phyloP scores from a whole-genome alignment of 1,284 basidiomycete species.

The Tilletiaria anomala region DNA sequence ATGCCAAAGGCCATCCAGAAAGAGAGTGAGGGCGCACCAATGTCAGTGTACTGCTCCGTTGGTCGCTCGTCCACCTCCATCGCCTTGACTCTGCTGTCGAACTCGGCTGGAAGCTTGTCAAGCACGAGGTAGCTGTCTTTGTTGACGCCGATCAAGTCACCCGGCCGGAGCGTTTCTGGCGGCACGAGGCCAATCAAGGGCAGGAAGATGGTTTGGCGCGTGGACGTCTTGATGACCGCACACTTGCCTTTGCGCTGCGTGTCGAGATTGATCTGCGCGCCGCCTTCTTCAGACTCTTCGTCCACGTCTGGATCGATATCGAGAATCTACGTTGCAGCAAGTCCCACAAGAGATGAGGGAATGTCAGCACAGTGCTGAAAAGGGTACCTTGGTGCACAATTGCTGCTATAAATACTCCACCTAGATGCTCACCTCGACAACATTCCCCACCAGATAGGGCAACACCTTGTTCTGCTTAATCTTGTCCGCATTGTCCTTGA shows the following conservation, averaged over 20 bases:
- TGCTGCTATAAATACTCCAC: background rate
- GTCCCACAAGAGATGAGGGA: background rate
- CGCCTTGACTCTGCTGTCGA: slow-evolving; percentile 63
- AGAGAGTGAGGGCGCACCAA: slow-evolving; percentile 45
- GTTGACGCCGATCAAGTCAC: slow-evolving; percentile 95
- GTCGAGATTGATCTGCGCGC: slow-evolving; percentile 82
- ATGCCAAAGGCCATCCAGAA: too few species aligned
- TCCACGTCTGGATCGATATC: slow-evolving; percentile 76
- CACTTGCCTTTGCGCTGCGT: slow-evolving; percentile 91
- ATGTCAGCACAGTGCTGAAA: too few species aligned
- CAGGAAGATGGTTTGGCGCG: slow-evolving; percentile 86
- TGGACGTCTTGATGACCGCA: slow-evolving; percentile 96
- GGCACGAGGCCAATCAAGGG: slow-evolving; percentile 94
- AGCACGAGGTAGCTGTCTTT: slow-evolving; percentile 98
- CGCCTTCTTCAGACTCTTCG: slow-evolving; percentile 58
- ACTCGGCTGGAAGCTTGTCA: slow-evolving; percentile 67
- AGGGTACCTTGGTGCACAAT: background rate
- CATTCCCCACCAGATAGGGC: slow-evolving; percentile 93
- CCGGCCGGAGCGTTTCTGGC: slow-evolving; percentile 69
- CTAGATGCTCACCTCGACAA: slow-evolving; percentile 43
- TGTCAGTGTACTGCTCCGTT: slow-evolving; percentile 64
- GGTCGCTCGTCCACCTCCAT: slow-evolving; percentile 85
- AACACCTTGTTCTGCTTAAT: slow-evolving; percentile 99
- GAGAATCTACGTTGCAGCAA: slow-evolving; percentile 53
- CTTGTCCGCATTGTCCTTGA: slow-evolving; percentile 93